Conservation (phyloP, 106 monocot species). For the Acorus calamus region DNA sequence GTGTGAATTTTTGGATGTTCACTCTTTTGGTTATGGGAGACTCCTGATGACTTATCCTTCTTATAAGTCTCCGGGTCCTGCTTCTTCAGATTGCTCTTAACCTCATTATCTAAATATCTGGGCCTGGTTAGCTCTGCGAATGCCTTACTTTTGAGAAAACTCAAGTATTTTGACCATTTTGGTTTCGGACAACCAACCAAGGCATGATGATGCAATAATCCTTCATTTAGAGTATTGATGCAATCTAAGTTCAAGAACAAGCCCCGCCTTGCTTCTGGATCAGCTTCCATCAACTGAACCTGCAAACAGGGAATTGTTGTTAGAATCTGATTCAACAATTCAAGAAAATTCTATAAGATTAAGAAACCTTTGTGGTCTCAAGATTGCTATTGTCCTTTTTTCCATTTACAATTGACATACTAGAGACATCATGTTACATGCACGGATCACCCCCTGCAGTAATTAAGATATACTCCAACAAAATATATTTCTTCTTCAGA, state of each 20-base stretch:
- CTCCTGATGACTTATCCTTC: slow-evolving; percentile 7
- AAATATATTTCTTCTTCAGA: too few relatives aligned
- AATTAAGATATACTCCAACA: too few relatives aligned
- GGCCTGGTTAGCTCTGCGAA: slow-evolving; percentile 78
- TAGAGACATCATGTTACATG: too few relatives aligned
- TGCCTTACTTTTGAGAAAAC: slow-evolving; percentile 74
- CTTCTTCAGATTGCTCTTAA: slow-evolving; percentile 1
- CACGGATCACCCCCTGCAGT: too few relatives aligned
- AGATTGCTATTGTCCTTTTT: too few relatives aligned
- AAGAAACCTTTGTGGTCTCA: too few relatives aligned
- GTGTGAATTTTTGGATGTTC: slow-evolving; percentile 81
- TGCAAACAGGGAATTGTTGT: slow-evolving; percentile 29
- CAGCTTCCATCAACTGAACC: slow-evolving; percentile 64
- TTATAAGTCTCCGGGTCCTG: background rate
- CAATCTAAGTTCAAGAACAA: slow-evolving; percentile 91
- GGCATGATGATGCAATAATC: slow-evolving; percentile 70
- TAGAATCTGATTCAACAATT: too few relatives aligned
- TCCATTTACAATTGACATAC: too few relatives aligned
- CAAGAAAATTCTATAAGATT: too few relatives aligned
- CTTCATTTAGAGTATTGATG: slow-evolving; percentile 94
- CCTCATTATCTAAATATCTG: slow-evolving; percentile 40
- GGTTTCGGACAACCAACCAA: slow-evolving; percentile 70
- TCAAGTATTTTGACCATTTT: slow-evolving; percentile 74
- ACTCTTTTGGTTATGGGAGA: slow-evolving; percentile 9
- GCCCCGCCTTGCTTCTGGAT: slow-evolving; percentile 51